Conservation (phyloP, 371 early-diverging fungal species). For the Lichtheimia ramosa region DNA sequence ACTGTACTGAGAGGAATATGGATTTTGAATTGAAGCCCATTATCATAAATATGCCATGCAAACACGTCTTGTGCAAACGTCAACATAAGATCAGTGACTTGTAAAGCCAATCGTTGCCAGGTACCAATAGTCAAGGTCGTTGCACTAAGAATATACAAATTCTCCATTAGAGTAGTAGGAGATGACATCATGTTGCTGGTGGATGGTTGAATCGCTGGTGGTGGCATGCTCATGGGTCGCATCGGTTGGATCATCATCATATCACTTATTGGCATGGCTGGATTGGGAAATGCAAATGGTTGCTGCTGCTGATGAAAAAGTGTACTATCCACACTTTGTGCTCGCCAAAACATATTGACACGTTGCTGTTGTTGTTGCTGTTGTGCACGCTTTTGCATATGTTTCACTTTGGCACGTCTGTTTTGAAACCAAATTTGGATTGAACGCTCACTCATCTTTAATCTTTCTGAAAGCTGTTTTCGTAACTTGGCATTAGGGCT, state of each 20-base stretch:
- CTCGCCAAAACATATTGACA: background rate
- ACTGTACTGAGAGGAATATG: slow-evolving; percentile 63
- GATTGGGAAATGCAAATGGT: background rate
- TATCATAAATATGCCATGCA: slow-evolving; percentile 73
- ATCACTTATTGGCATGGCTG: background rate
- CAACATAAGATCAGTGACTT: slow-evolving; percentile 64
- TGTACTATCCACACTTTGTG: too few relatives aligned
- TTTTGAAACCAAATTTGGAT: slow-evolving; percentile 99
- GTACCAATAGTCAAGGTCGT: slow-evolving; percentile 74
- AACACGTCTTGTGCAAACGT: slow-evolving; percentile 52
- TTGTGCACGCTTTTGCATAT: slow-evolving; percentile 60
- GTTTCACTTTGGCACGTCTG: slow-evolving; percentile 92
- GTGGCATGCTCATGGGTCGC: slow-evolving; percentile 9
- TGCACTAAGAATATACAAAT: slow-evolving; percentile 36
- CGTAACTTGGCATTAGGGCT: slow-evolving; percentile 81
- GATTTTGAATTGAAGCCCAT: slow-evolving; percentile 69
- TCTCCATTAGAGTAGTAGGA: background rate
- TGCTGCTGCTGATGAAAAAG: background rate
- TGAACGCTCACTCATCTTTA: slow-evolving; percentile 89
- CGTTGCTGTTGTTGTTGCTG: slow-evolving; percentile 35
- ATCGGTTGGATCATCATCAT: background rate
- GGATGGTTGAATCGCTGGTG: background rate
- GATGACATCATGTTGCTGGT: background rate
- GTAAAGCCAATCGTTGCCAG: slow-evolving; percentile 73
- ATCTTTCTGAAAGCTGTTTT: slow-evolving; percentile 79